phyloP scores from a whole-genome alignment of 257 asterid genomes.

The Solanum okadae region DNA sequence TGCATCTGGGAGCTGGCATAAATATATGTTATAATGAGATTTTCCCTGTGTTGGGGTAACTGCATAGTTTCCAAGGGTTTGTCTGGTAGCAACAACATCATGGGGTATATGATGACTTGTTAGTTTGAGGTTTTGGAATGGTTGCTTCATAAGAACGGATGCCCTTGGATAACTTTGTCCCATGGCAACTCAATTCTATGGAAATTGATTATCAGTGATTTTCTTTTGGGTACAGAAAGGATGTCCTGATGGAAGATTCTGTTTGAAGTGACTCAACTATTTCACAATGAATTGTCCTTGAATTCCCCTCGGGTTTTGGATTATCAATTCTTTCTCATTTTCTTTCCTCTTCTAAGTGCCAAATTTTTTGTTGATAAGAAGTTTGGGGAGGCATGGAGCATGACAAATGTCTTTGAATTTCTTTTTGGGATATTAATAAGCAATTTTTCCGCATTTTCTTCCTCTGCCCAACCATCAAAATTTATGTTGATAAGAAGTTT shows the following conservation, averaged over 20 bases:
- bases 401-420: not conserved
- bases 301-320: not conserved
- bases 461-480: not conserved
- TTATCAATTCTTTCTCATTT: not conserved
- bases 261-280: not conserved
- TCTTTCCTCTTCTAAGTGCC: not conserved
- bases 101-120: not conserved
- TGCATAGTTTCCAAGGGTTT: not conserved
- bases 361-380: not conserved
- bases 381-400: not conserved
- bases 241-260: conserved; percentile 8
- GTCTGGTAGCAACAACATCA: not conserved
- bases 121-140: not conserved
- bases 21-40: not conserved
- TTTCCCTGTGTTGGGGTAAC: not conserved
- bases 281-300: not conserved
- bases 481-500: not conserved
- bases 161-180: not conserved
- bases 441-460: not conserved
- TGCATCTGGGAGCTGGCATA: not conserved
- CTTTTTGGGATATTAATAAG: not conserved
- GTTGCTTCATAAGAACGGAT: not conserved
- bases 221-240: conserved; percentile 9
- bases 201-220: not conserved
- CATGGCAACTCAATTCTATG: not conserved